phyloP scores from a whole-genome alignment of 495 filamentous ascomycete genomes.

The Aspergillus bertholletiae region DNA sequence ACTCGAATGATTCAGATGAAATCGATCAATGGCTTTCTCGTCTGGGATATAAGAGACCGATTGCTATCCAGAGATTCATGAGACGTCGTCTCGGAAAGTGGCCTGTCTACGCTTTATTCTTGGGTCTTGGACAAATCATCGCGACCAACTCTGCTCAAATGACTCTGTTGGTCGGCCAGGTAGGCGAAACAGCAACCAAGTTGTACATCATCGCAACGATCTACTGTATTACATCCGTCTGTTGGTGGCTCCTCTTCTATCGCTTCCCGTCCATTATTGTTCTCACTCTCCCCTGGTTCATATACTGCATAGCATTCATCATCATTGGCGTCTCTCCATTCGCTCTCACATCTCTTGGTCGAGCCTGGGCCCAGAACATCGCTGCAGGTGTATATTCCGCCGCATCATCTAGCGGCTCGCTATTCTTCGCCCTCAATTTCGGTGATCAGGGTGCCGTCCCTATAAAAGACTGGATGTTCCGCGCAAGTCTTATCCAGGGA shows the following conservation, averaged over 20 bases:
- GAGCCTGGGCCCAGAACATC: constrained; percentile 50
- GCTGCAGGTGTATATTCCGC: constrained; percentile 46
- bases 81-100: constrained; percentile 55
- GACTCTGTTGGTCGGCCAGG: constrained; percentile 63
- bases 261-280: constrained; percentile 56
- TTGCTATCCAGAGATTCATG: constrained; percentile 55
- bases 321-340: constrained; percentile 63
- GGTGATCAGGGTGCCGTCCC: constrained; percentile 48
- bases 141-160: constrained; percentile 72
- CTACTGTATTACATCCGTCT: constrained; percentile 57
- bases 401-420: constrained; percentile 46
- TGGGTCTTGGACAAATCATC: constrained; percentile 65
- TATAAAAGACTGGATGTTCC: constrained; percentile 50
- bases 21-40: constrained; percentile 59
- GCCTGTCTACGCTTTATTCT: constrained; percentile 68
- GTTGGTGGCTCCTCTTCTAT: constrained; percentile 67
- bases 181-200: constrained; percentile 57
- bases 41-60: constrained; percentile 61
- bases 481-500: constrained; percentile 49
- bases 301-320: constrained; percentile 65
- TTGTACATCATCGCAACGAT: constrained; percentile 64
- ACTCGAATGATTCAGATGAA: neutral
- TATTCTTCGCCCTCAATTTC: constrained; percentile 52
- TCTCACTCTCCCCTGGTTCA: constrained; percentile 56
- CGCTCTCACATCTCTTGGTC: constrained; percentile 32